Conservation (phyloP, 2,329 filamentous ascomycete species). For the Ophiostoma tasmaniense region DNA sequence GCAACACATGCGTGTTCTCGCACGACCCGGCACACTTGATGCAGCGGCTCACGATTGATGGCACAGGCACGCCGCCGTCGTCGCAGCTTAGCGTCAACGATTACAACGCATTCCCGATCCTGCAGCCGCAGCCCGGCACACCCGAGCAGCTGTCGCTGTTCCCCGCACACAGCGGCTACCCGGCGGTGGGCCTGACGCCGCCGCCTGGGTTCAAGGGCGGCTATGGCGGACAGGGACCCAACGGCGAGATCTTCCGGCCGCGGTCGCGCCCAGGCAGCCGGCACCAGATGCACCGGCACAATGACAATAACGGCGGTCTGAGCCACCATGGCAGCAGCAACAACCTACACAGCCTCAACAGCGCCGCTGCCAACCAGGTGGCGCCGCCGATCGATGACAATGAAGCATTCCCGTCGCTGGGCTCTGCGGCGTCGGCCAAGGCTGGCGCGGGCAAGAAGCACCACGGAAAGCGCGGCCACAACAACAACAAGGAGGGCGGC, state of each 20-base stretch:
- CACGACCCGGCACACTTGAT: constrained; percentile 86
- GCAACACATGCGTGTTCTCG: constrained; percentile 91
- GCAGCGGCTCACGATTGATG: constrained; percentile 69
- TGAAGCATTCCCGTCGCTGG: constrained; percentile 87
- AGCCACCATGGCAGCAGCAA: not conserved
- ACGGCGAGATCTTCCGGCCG: constrained; percentile 56
- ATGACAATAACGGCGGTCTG: constrained; percentile 24
- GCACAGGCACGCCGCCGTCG: constrained; percentile 57
- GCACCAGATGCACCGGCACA: constrained; percentile 52
- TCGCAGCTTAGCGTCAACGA: constrained; percentile 59
- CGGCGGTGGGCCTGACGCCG: constrained; percentile 50
- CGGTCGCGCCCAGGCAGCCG: constrained; percentile 80
- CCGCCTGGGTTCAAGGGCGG: constrained; percentile 61
- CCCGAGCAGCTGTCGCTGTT: constrained; percentile 51
- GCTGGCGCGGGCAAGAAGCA: constrained; percentile 80
- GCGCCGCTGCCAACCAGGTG: constrained; percentile 38
- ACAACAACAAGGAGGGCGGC: constrained; percentile 59
- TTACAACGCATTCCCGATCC: constrained; percentile 73
- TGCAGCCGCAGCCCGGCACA: constrained; percentile 55
- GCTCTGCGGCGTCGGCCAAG: constrained; percentile 57
- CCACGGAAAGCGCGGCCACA: constrained; percentile 82
- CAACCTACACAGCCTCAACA: not conserved
- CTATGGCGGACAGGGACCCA: constrained; percentile 23
- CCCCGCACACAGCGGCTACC: constrained; percentile 43
- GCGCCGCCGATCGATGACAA: constrained; percentile 83